Conservation (phyloP, 208 protist genomes). For the Crithidia fasciculata region DNA sequence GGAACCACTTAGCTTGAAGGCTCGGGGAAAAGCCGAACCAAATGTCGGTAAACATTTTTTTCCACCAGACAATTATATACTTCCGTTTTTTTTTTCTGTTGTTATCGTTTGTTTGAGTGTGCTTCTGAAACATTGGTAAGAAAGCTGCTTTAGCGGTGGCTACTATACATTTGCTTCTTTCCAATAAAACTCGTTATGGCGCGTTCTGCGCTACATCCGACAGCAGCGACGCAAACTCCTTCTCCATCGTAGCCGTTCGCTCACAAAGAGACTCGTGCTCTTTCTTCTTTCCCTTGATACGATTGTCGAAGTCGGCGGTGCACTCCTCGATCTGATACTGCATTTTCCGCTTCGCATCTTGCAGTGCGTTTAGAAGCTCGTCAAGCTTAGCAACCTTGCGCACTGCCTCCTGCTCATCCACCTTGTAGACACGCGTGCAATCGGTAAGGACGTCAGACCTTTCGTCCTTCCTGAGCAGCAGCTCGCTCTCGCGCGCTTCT, state of each 20-base stretch:
- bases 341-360: slow-evolving; percentile 69
- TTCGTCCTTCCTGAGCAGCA: slow-evolving; percentile 49
- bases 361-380: slow-evolving; percentile 48
- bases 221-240: slow-evolving; percentile 80
- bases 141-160: not conserved
- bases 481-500: slow-evolving; percentile 33
- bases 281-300: slow-evolving; percentile 62
- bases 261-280: slow-evolving; percentile 65
- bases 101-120: too few relatives aligned
- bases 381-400: slow-evolving; percentile 61
- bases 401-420: slow-evolving; percentile 71
- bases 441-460: slow-evolving; percentile 86
- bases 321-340: slow-evolving; percentile 53
- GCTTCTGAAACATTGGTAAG: too few relatives aligned
- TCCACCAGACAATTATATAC: too few relatives aligned
- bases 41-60: too few relatives aligned
- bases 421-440: slow-evolving; percentile 86
- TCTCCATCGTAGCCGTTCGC: slow-evolving; percentile 82
- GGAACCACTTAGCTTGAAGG: too few relatives aligned
- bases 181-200: not conserved
- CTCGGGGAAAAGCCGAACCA: too few relatives aligned
- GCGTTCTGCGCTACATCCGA: slow-evolving; percentile 65
- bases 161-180: slow-evolving; percentile 22
- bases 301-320: slow-evolving; percentile 58
- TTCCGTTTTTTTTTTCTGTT: too few relatives aligned